Percentiles rank a stretch among this genome's conserved stretches.
Evolutionary conservation across 192 early-diverging fungal genomes (phyloP).

Genomic region (Coemansia sp.): DNA sequence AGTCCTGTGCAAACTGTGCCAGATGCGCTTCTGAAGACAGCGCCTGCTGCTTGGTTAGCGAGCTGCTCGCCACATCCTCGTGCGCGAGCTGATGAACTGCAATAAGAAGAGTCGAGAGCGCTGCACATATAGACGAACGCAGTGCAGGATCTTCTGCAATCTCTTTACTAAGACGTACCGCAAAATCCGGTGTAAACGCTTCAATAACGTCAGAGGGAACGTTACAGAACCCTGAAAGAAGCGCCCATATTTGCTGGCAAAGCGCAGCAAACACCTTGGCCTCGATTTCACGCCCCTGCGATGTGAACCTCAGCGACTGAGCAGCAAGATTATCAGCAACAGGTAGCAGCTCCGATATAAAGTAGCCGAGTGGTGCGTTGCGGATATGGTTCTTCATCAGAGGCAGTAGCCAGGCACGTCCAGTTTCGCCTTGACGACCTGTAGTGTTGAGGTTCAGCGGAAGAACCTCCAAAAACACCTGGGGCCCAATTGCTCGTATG

Average conservation of each 20-base stretch:
- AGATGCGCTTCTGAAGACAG: constrained; percentile 60
- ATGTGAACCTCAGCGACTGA: constrained; percentile 61
- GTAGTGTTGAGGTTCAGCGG: constrained; percentile 82
- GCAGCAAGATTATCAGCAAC: constrained; percentile 71
- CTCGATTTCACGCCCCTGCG: constrained; percentile 64
- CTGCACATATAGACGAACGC: constrained; percentile 76
- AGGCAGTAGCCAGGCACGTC: constrained; percentile 90
- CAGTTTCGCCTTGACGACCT: constrained; percentile 44
- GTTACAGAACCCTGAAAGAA: constrained; percentile 84
- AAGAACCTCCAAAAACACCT: constrained; percentile 68
- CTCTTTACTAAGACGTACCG: constrained; percentile 73
- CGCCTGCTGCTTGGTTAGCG: constrained; percentile 59
- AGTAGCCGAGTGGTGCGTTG: constrained; percentile 74
- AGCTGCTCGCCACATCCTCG: constrained; percentile 22
- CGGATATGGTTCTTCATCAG: constrained; percentile 73
- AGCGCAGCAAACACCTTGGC: constrained; percentile 92
- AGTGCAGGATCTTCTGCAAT: constrained; percentile 73
- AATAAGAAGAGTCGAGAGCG: constrained; percentile 65
- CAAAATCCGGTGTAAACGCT: constrained; percentile 64
- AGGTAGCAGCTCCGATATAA: constrained; percentile 71
- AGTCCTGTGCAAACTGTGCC: constrained; percentile 68
- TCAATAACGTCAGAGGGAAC: constrained; percentile 72
- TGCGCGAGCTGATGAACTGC: constrained; percentile 38
- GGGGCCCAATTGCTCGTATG: constrained; percentile 77
- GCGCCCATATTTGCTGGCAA: constrained; percentile 83